Evolutionary conservation across 805 yeast genomes (phyloP), one percentile per base, ranked within the genome.

Genomic region (Lachancea kluyveri): DNA sequence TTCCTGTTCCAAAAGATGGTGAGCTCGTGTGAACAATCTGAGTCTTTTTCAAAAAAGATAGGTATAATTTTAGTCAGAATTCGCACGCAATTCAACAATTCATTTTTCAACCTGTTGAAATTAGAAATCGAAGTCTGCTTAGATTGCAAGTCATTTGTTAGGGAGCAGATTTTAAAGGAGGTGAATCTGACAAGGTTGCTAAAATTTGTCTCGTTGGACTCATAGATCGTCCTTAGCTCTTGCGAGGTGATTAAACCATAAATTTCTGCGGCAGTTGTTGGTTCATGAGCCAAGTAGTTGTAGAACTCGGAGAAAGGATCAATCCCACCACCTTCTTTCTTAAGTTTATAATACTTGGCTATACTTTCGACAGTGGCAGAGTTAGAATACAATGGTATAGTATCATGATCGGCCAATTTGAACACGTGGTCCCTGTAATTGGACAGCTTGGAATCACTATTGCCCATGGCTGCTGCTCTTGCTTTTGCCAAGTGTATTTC

Each of bases 41-140:
- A 58, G 28, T 41, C 62, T 8, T 60, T 50, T 55, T 87, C 95
- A 46, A 70, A 82, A 5, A 79, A 49, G 28, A 74, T 68, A 0
- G 96, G 96, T 13, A 82, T 40, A 3, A 82, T 33, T 38, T 74
- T 70, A 3, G 84, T 73, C 24, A 88, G 54, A 4, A 81, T 53
- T 21, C 95, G 67, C 5, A 79, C 45, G 45, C 85, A 76, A 37
- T 75, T 79, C 28, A 81, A 57, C 8, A 77, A 47, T 40, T 72
- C 59, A n/a, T 36, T 38, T 2, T 48, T 33, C 10, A 62, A 55
- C 30, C 17, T 17, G 3, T 27, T 22, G 21, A 35, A 33, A 6
- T 29, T 22, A 10, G 22, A 23, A 18, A 26, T 21, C 13, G 22
- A 28, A n/a, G 13, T 12, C 8, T 29, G 16, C 25, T 24, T 12